These are phyloP conservation scores for Aspergillus luchuensis DNA, from an alignment of 2,329 filamentous ascomycete species.

Conservation along the genomic window DNA sequence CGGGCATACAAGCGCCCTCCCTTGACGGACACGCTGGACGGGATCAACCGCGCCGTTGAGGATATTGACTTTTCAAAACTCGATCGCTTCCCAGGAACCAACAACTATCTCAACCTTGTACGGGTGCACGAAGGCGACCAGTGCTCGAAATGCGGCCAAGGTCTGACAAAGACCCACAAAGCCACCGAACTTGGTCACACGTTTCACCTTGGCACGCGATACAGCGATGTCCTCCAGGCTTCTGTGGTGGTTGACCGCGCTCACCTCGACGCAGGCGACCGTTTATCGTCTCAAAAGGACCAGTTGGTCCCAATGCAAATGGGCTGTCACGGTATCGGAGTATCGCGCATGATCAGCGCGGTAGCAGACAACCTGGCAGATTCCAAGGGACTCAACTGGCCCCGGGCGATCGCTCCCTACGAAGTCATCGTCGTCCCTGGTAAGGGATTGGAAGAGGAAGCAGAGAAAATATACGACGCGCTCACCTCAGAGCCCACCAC, in stretches of 20 bases:
- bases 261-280: constrained; percentile 24
- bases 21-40: constrained; percentile 37
- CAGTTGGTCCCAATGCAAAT: constrained; percentile 70
- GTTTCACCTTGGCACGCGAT: constrained; percentile 88
- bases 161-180: constrained; percentile 65
- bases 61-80: constrained; percentile 41
- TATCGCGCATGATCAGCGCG: constrained; percentile 86
- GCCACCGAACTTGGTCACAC: constrained; percentile 93
- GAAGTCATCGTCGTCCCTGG: constrained; percentile 68
- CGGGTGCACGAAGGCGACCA: constrained; percentile 66
- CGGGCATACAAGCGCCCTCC: constrained; percentile 43
- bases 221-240: constrained; percentile 73
- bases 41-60: constrained; percentile 28
- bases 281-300: constrained; percentile 5
- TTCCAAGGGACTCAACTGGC: constrained; percentile 79
- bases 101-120: constrained; percentile 62
- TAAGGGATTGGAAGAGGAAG: constrained; percentile 52
- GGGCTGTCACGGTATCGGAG: constrained; percentile 95
- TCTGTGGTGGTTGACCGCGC: constrained; percentile 54
- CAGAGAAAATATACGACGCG: constrained; percentile 64
- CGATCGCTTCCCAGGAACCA: constrained; percentile 42
- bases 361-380: constrained; percentile 77
- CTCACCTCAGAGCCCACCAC: constrained; percentile 42
- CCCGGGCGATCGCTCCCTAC: constrained; percentile 80
- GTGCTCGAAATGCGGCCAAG: constrained; percentile 70